Percentiles rank a stretch among this genome's conserved stretches.
Conservation (phyloP, 345 rosid genomes). For the Murraya koenigii region DNA sequence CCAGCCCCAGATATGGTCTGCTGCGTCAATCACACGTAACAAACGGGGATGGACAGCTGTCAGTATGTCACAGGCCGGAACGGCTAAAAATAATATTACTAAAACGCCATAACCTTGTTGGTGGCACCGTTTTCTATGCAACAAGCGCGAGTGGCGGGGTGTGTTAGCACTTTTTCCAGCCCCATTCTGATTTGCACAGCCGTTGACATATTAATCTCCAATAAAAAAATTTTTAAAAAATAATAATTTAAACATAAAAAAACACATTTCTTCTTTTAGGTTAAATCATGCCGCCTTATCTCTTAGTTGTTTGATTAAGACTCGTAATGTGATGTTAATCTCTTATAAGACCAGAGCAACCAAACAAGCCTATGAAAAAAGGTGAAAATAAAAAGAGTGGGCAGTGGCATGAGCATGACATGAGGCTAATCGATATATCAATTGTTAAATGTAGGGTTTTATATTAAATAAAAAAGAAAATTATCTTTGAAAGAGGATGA, state of each 20-base stretch:
- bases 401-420: no score
- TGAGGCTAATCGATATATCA: not conserved
- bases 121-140: slow-evolving; percentile 30
- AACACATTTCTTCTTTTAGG: slow-evolving; percentile 22
- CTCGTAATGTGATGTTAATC: not conserved
- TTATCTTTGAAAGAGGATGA: not conserved
- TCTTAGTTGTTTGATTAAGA: slow-evolving; percentile 8
- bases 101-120: not conserved
- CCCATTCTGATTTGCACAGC: slow-evolving; percentile 18
- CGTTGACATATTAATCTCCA: slow-evolving; percentile 33
- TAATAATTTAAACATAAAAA: not conserved
- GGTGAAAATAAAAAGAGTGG: not conserved
- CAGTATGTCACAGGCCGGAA: not conserved
- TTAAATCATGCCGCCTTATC: slow-evolving; percentile 19
- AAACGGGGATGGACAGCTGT: slow-evolving; percentile 3
- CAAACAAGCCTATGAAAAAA: not conserved
- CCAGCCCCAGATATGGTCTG: slow-evolving; percentile 29
- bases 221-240: not conserved
- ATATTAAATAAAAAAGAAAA: no score
- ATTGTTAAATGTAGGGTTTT: not conserved
- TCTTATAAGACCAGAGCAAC: not conserved
- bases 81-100: no score
- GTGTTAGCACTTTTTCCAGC: slow-evolving; percentile 34
- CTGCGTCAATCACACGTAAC: slow-evolving; percentile 38
- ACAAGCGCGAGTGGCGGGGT: slow-evolving; percentile 50